phyloP scores from a whole-genome alignment of 306 rosid genomes.

The Castanea sativa region DNA sequence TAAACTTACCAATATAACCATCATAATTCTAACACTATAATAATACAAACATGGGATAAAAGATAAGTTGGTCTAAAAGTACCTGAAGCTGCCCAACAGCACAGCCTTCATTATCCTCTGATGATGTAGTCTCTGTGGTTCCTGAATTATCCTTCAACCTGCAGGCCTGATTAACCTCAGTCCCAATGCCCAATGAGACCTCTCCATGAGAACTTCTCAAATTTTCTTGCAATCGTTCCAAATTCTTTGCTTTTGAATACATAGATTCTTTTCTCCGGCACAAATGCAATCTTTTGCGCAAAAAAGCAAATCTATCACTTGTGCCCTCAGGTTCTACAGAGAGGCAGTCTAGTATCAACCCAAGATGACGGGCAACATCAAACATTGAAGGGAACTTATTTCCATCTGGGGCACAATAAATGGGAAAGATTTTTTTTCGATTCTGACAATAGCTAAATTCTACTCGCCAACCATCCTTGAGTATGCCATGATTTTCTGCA shows the following conservation, averaged over 20 bases:
- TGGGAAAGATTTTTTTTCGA: constrained; percentile 52
- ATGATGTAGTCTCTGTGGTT: too few species aligned
- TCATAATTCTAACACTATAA: too few species aligned
- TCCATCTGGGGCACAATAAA: constrained; percentile 93
- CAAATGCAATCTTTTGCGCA: constrained; percentile 41
- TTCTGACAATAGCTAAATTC: constrained; percentile 56
- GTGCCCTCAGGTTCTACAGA: constrained; percentile 55
- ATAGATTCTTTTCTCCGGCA: constrained; percentile 64
- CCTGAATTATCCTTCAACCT: too few species aligned
- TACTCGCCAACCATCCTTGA: constrained; percentile 95
- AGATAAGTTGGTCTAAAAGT: too few species aligned
- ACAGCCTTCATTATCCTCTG: too few species aligned
- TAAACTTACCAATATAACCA: too few species aligned
- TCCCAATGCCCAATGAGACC: constrained; percentile 15
- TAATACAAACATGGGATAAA: too few species aligned
- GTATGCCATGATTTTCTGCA: constrained; percentile 72
- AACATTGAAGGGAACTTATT: constrained; percentile 78
- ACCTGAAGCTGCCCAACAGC: too few species aligned
- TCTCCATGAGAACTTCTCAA: constrained; percentile 41
- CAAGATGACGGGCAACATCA: constrained; percentile 90
- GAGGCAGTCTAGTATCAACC: constrained; percentile 56
- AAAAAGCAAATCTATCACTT: constrained; percentile 47
- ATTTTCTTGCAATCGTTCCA: constrained; percentile 36
- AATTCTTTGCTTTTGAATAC: too few species aligned
- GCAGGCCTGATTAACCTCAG: too few species aligned